Percentiles rank a stretch among this genome's conserved stretches.
Conservation (phyloP, 345 rosid genomes). For the Hibiscus mutabilis region DNA sequence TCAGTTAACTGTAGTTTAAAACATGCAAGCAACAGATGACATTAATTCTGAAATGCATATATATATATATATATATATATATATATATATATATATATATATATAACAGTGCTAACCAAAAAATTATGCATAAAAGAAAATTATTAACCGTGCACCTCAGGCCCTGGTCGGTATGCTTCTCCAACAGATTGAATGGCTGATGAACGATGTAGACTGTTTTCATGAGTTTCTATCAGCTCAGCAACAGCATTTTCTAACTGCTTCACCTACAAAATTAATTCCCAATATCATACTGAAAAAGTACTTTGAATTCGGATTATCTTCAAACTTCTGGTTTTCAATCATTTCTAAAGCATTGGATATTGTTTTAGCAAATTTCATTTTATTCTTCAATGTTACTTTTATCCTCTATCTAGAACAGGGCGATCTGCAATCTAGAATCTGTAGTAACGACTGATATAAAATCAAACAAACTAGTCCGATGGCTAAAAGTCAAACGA, state of each 20-base stretch:
- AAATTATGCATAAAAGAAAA: neutral
- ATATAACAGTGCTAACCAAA: neutral
- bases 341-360: neutral
- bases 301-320: neutral
- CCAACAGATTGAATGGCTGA: conserved; percentile 58
- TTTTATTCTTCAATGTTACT: neutral
- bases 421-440: neutral
- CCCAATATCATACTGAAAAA: neutral
- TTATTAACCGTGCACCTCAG: conserved; percentile 37
- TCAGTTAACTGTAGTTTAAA: conserved; percentile 54
- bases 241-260: conserved; percentile 59
- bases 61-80: neutral
- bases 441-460: neutral
- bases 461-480: neutral
- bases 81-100: neutral
- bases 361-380: neutral
- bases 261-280: conserved; percentile 45
- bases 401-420: neutral
- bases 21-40: conserved; percentile 7
- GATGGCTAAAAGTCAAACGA: neutral
- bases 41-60: neutral
- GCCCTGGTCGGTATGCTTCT: conserved; percentile 49
- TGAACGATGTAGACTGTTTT: conserved; percentile 39
- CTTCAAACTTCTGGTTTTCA: neutral
- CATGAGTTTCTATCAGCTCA: conserved; percentile 48